Conservation (phyloP, 2,329 filamentous ascomycete species). For the Davidsoniella australis region DNA sequence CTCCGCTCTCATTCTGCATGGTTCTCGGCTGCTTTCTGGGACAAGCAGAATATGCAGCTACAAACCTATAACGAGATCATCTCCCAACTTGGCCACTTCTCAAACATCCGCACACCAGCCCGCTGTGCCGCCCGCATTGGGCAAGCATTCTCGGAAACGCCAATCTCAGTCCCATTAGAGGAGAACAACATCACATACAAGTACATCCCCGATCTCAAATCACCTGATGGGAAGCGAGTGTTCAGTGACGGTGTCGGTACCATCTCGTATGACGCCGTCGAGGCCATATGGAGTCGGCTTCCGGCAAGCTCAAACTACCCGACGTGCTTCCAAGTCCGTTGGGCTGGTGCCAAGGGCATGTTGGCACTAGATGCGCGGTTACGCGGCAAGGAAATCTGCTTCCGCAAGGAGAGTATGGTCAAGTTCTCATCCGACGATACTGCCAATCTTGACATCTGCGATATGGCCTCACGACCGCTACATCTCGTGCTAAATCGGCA, state of each 20-base stretch:
- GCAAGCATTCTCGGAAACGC: slow-evolving; percentile 60
- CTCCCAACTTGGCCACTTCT: slow-evolving; percentile 32
- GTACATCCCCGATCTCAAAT: slow-evolving; percentile 35
- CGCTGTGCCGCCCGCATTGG: slow-evolving; percentile 43
- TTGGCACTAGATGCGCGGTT: slow-evolving; percentile 50
- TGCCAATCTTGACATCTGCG: slow-evolving; percentile 53
- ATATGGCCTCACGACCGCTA: slow-evolving; percentile 47
- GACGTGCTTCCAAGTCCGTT: slow-evolving; percentile 59
- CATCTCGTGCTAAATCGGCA: slow-evolving; percentile 60
- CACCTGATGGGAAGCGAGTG: slow-evolving; percentile 29
- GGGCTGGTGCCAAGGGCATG: slow-evolving; percentile 62
- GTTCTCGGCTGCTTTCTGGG: slow-evolving; percentile 35
- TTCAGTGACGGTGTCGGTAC: slow-evolving; percentile 74
- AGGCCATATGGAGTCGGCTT: slow-evolving; percentile 40
- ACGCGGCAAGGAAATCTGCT: slow-evolving; percentile 35
- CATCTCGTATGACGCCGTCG: slow-evolving; percentile 43
- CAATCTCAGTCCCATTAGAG: slow-evolving; percentile 37
- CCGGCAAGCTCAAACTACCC: slow-evolving; percentile 31
- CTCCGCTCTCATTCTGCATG: slow-evolving; percentile 54
- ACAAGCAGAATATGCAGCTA: slow-evolving; percentile 16
- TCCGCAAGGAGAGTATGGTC: slow-evolving; percentile 57
- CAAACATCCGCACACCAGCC: slow-evolving; percentile 32
- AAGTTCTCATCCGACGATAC: slow-evolving; percentile 49
- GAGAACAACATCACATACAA: slow-evolving; percentile 20
- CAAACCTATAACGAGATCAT: slow-evolving; percentile 29